Evolutionary conservation across 148 eudicot genomes (phyloP).

Genomic region (Simmondsia chinensis): DNA sequence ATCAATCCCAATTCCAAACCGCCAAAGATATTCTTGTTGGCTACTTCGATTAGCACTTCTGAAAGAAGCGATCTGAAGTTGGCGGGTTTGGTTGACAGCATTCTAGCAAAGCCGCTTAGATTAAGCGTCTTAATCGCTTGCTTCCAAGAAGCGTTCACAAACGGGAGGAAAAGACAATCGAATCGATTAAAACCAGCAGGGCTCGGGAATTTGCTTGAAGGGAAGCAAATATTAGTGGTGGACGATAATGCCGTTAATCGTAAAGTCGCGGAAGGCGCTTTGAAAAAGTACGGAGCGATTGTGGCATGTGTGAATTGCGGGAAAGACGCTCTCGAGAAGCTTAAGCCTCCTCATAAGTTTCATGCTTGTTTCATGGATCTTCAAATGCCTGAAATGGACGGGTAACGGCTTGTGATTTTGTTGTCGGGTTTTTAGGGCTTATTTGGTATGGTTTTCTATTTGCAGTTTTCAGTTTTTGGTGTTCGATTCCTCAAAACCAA

Average conservation of each 20-base stretch:
- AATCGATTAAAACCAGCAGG: conserved; percentile 26
- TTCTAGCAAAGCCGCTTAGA: conserved; percentile 71
- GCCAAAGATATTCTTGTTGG: conserved; percentile 45
- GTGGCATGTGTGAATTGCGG: conserved; percentile 58
- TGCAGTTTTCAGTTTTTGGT: not conserved
- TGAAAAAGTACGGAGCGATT: conserved; percentile 57
- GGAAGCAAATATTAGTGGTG: conserved; percentile 55
- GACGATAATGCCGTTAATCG: conserved; percentile 73
- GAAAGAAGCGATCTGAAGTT: conserved; percentile 51
- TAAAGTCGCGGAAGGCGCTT: conserved; percentile 69
- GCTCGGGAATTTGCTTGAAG: conserved; percentile 38
- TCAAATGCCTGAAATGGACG: conserved; percentile 88
- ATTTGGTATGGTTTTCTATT: not conserved
- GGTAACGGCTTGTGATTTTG: conserved; percentile 32
- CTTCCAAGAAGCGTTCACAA: conserved; percentile 56
- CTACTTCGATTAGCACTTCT: conserved; percentile 29
- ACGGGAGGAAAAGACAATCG: conserved; percentile 36
- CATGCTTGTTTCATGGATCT: conserved; percentile 84
- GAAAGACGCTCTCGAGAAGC: conserved; percentile 36
- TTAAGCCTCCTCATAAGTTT: conserved; percentile 44
- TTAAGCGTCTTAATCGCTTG: conserved; percentile 42
- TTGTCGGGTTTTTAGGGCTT: not conserved
- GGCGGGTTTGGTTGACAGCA: conserved; percentile 45
- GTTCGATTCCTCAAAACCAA: too few relatives aligned
- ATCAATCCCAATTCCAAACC: conserved; percentile 8